Conservation (phyloP, 768 basidiomycete genomes). For the Pisolithus orientalis region DNA sequence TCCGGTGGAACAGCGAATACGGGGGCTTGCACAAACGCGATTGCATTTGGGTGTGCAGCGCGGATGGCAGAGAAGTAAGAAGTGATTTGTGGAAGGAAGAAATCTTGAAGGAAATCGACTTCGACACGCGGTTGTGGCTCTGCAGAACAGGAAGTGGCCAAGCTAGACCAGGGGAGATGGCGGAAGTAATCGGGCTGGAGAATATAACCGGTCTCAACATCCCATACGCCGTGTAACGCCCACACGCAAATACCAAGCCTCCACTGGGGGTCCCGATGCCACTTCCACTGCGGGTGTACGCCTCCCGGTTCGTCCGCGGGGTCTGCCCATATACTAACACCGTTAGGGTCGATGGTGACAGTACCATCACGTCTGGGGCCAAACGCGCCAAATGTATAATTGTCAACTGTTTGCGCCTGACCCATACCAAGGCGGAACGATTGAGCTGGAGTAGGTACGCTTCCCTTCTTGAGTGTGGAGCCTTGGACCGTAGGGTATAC, state of each 20-base stretch:
- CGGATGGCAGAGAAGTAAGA: constrained; percentile 56
- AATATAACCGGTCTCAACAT: constrained; percentile 59
- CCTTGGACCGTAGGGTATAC: constrained; percentile 60
- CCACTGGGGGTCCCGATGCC: constrained; percentile 73
- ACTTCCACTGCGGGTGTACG: constrained; percentile 69
- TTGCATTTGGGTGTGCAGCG: constrained; percentile 67
- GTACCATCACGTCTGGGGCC: constrained; percentile 71
- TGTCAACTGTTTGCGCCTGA: constrained; percentile 69
- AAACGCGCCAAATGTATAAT: constrained; percentile 72
- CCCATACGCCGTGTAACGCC: constrained; percentile 91
- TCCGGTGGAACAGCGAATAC: constrained; percentile 79
- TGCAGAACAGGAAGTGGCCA: background rate
- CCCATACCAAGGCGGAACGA: constrained; percentile 88
- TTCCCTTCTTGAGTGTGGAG: constrained; percentile 77
- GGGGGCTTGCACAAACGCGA: constrained; percentile 87
- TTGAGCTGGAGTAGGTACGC: constrained; percentile 81
- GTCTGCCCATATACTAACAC: constrained; percentile 71
- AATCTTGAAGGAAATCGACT: constrained; percentile 70
- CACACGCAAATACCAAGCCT: constrained; percentile 74
- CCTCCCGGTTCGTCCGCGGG: constrained; percentile 45
- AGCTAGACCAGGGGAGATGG: constrained; percentile 16
- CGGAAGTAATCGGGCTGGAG: constrained; percentile 75
- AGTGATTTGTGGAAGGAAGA: constrained; percentile 70
- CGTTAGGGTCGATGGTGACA: constrained; percentile 82
- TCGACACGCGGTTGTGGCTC: constrained; percentile 17